phyloP scores from a whole-genome alignment of 2,329 filamentous ascomycete species.

The Fusarium longipes region DNA sequence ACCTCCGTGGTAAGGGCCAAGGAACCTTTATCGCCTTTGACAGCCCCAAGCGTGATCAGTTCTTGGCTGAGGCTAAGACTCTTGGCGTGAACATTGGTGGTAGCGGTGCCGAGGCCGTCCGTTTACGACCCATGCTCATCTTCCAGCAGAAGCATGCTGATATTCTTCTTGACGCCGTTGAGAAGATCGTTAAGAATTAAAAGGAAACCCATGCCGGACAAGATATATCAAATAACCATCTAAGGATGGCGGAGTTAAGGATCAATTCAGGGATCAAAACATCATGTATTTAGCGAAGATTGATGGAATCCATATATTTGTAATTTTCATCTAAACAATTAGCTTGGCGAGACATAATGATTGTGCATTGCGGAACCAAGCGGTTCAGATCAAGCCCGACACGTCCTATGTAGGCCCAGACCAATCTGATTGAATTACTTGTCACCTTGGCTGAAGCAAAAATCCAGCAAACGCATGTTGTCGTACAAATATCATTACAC shows the following conservation, averaged over 20 bases:
- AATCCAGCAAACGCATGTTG: too few relatives aligned
- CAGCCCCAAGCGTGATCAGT: slow-evolving; percentile 80
- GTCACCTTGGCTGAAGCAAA: too few relatives aligned
- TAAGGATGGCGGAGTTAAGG: slow-evolving; percentile 22
- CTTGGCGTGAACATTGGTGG: slow-evolving; percentile 90
- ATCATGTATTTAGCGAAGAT: slow-evolving; percentile 17
- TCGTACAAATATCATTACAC: neutral
- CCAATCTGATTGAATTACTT: too few relatives aligned
- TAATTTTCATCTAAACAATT: neutral
- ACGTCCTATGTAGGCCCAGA: too few relatives aligned
- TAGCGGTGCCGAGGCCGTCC: slow-evolving; percentile 78
- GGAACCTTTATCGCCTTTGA: slow-evolving; percentile 96
- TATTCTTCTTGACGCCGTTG: slow-evolving; percentile 80
- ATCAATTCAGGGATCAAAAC: slow-evolving; percentile 7
- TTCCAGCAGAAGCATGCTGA: slow-evolving; percentile 94
- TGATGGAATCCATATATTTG: slow-evolving; percentile 1
- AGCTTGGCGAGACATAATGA: neutral
- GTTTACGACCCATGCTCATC: slow-evolving; percentile 88
- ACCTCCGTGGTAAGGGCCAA: slow-evolving; percentile 86
- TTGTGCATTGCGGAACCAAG: neutral
- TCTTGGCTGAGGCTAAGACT: slow-evolving; percentile 81
- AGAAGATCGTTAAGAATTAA: slow-evolving; percentile 73
- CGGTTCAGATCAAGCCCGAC: too few relatives aligned
- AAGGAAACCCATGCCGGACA: neutral
- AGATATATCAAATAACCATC: slow-evolving; percentile 6